phyloP scores from a whole-genome alignment of 2,329 filamentous ascomycete genomes.

The Cladophialophora bantiana region DNA sequence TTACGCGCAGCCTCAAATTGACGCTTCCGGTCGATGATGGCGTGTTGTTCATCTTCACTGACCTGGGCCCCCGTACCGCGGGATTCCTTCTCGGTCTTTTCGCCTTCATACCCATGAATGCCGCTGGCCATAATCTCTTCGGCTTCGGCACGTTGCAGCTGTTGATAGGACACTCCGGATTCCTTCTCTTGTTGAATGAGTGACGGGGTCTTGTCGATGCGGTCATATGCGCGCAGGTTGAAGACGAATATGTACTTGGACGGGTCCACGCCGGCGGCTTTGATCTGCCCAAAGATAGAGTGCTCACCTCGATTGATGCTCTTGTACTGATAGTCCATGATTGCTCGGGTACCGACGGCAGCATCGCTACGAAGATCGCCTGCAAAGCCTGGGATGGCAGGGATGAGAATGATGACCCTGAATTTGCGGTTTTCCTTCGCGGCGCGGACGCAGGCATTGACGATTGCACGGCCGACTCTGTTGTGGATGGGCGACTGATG shows the following conservation, averaged over 20 bases:
- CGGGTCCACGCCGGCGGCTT: constrained; percentile 44
- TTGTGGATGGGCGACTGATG: constrained; percentile 86
- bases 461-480: constrained; percentile 84
- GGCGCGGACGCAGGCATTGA: constrained; percentile 84
- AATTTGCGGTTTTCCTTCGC: constrained; percentile 86
- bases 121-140: constrained; percentile 84
- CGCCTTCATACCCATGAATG: constrained; percentile 65
- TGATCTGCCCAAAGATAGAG: constrained; percentile 84
- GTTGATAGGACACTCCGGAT: constrained; percentile 82
- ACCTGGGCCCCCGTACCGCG: constrained; percentile 23
- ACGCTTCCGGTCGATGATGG: constrained; percentile 55
- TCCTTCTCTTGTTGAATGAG: constrained; percentile 78
- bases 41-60: constrained; percentile 50
- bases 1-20: constrained; percentile 55
- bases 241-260: constrained; percentile 85
- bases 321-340: constrained; percentile 99
- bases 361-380: constrained; percentile 85
- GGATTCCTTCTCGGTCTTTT: constrained; percentile 45
- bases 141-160: constrained; percentile 85
- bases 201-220: constrained; percentile 80
- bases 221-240: constrained; percentile 91
- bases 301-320: constrained; percentile 90
- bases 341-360: constrained; percentile 84
- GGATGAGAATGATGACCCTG: constrained; percentile 86
- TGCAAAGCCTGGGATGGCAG: constrained; percentile 90